These are phyloP conservation scores for Phytophthora parvispora DNA, from an alignment of 352 stramenopile species.

Conservation along the genomic window DNA sequence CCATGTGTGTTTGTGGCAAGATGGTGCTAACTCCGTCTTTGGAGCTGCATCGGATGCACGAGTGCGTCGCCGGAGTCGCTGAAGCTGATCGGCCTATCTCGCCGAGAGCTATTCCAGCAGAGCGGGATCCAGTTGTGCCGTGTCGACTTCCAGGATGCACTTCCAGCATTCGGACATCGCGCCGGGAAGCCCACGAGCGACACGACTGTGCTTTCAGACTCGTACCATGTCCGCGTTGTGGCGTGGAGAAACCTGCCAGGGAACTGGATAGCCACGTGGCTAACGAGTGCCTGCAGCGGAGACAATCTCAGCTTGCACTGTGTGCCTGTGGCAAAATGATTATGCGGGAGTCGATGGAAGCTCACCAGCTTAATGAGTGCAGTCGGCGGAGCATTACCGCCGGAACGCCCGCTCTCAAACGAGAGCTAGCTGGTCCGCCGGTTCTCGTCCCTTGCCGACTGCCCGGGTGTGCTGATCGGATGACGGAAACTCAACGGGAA, in stretches of 20 bases:
- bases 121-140: constrained; percentile 11
- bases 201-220: constrained; percentile 53
- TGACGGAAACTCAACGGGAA: constrained; percentile 48
- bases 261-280: constrained; percentile 56
- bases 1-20: constrained; percentile 72
- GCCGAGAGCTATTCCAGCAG: constrained; percentile 8
- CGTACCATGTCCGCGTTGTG: constrained; percentile 58
- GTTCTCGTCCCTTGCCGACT: constrained; percentile 49
- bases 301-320: constrained; percentile 49
- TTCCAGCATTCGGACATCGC: constrained; percentile 11
- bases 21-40: constrained; percentile 72
- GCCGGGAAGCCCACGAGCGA: constrained; percentile 22
- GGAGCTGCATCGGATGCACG: constrained; percentile 60
- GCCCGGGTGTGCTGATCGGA: constrained; percentile 35
- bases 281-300: constrained; percentile 46
- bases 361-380: constrained; percentile 65
- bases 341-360: constrained; percentile 54
- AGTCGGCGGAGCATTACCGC: constrained; percentile 29
- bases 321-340: constrained; percentile 77
- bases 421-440: neutral
- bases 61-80: constrained; percentile 47
- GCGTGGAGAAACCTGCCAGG: constrained; percentile 43
- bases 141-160: constrained; percentile 19
- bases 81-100: constrained; percentile 1
- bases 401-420: neutral